These are phyloP conservation scores for Coemansia sp. DNA, from an alignment of 192 early-diverging fungal genomes.

Conservation along the genomic window DNA sequence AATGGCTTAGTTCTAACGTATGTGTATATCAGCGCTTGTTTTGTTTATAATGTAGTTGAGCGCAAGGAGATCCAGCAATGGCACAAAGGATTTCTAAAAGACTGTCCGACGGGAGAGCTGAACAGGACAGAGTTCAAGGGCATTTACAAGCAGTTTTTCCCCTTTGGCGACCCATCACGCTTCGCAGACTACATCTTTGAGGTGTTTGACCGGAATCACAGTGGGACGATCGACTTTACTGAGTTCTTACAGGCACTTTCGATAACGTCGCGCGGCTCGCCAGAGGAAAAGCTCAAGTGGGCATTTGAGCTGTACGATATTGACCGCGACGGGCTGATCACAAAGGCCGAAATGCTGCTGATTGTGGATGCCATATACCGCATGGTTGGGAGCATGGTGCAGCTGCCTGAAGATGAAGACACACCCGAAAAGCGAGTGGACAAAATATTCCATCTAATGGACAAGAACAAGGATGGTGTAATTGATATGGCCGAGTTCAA, in stretches of 20 bases:
- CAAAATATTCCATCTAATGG: slow-evolving; percentile 91
- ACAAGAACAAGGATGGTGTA: slow-evolving; percentile 80
- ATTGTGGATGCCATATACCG: slow-evolving; percentile 95
- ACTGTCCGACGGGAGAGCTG: slow-evolving; percentile 84
- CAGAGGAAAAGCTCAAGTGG: slow-evolving; percentile 87
- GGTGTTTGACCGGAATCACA: slow-evolving; percentile 88
- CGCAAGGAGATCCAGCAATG: slow-evolving; percentile 95
- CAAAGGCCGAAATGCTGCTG: slow-evolving; percentile 83
- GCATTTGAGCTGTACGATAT: slow-evolving; percentile 91
- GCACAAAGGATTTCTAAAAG: slow-evolving; percentile 95
- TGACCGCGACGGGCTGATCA: slow-evolving; percentile 84
- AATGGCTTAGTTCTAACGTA: not conserved
- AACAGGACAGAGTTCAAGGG: slow-evolving; percentile 84
- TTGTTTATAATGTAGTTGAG: slow-evolving; percentile 59
- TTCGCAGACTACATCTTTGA: slow-evolving; percentile 92
- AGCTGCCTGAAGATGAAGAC: slow-evolving; percentile 87
- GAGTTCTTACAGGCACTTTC: slow-evolving; percentile 89
- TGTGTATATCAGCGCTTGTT: not conserved
- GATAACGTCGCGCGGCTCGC: slow-evolving; percentile 75
- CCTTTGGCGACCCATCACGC: slow-evolving; percentile 89
- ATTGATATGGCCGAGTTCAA: slow-evolving; percentile 85
- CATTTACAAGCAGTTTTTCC: slow-evolving; percentile 95
- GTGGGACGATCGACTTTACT: slow-evolving; percentile 87
- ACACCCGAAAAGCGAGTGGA: slow-evolving; percentile 87
- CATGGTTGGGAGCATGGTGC: slow-evolving; percentile 91